Conservation (phyloP, 768 basidiomycete species). For the Floccularia luteovirens region DNA sequence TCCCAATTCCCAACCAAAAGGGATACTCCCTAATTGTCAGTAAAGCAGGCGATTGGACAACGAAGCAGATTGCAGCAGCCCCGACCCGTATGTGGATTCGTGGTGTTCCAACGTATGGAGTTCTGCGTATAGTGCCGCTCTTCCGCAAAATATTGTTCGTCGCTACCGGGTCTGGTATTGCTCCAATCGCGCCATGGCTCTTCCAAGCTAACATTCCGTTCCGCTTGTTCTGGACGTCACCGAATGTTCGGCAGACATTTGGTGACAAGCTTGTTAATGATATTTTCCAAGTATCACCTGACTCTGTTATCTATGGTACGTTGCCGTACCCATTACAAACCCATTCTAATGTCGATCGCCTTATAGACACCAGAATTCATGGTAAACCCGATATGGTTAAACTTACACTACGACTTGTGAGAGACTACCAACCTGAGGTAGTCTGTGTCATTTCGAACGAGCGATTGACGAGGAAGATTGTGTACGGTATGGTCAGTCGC, state of each 20-base stretch:
- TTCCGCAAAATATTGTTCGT: slow-evolving; percentile 46
- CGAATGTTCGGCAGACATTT: slow-evolving; percentile 29
- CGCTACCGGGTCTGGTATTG: slow-evolving; percentile 48
- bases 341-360: background rate
- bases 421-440: slow-evolving; percentile 29
- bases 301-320: slow-evolving; percentile 28
- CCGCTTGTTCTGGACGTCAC: slow-evolving; percentile 33
- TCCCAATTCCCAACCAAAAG: slow-evolving; percentile 23
- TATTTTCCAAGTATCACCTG: slow-evolving; percentile 27
- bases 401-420: slow-evolving; percentile 26
- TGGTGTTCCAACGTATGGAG: slow-evolving; percentile 41
- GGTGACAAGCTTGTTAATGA: slow-evolving; percentile 29
- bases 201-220: slow-evolving; percentile 26
- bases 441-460: slow-evolving; percentile 34
- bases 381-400: slow-evolving; percentile 33
- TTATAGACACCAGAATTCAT: slow-evolving; percentile 23
- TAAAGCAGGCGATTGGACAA: slow-evolving; percentile 52
- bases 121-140: slow-evolving; percentile 38
- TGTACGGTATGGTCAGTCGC: slow-evolving; percentile 30
- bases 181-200: slow-evolving; percentile 32
- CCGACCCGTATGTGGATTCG: slow-evolving; percentile 47
- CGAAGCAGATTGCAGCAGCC: slow-evolving; percentile 35
- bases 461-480: slow-evolving; percentile 27
- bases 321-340: too few species aligned
- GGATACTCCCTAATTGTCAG: slow-evolving; percentile 46